A percentile compares a stretch with the other conserved stretches of the same genome.
phyloP scores from a whole-genome alignment of 1,284 basidiomycete species.

The Ceratorhiza oryzae-sativae region DNA sequence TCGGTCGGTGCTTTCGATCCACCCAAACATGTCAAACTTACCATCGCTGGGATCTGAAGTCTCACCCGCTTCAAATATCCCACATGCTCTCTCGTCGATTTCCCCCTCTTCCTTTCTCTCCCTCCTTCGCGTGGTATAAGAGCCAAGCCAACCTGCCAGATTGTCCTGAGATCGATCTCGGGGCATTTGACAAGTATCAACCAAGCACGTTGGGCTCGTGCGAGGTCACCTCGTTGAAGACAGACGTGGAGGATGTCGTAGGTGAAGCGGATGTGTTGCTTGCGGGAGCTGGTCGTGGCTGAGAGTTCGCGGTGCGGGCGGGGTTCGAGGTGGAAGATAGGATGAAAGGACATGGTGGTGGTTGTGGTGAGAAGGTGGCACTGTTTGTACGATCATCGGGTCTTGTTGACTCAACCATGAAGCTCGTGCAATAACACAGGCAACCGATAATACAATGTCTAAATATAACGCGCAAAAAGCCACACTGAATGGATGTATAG shows the following conservation, averaged over 20 bases:
- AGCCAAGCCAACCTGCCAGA: conserved; percentile 76
- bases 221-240: conserved; percentile 71
- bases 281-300: conserved; percentile 54
- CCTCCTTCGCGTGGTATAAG: conserved; percentile 57
- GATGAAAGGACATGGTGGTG: conserved; percentile 30
- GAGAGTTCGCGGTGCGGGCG: conserved; percentile 29
- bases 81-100: conserved; percentile 48
- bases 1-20: conserved; percentile 1
- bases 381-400: neutral
- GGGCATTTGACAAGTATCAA: conserved; percentile 81
- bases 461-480: too few species aligned
- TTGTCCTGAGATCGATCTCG: conserved; percentile 76
- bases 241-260: conserved; percentile 77
- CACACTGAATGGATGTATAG: too few species aligned
- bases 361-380: neutral
- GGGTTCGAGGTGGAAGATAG: conserved; percentile 24
- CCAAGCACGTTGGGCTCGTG: conserved; percentile 77
- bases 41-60: conserved; percentile 68
- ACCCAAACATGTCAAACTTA: conserved; percentile 50
- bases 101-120: conserved; percentile 42
- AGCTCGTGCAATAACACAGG: too few species aligned
- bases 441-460: too few species aligned
- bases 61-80: conserved; percentile 72
- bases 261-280: conserved; percentile 72
- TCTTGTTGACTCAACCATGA: neutral